Evolutionary conservation across 345 rosid genomes (phyloP), one percentile per base, ranked within the genome.

Genomic region (Orychophragmus violaceus): DNA sequence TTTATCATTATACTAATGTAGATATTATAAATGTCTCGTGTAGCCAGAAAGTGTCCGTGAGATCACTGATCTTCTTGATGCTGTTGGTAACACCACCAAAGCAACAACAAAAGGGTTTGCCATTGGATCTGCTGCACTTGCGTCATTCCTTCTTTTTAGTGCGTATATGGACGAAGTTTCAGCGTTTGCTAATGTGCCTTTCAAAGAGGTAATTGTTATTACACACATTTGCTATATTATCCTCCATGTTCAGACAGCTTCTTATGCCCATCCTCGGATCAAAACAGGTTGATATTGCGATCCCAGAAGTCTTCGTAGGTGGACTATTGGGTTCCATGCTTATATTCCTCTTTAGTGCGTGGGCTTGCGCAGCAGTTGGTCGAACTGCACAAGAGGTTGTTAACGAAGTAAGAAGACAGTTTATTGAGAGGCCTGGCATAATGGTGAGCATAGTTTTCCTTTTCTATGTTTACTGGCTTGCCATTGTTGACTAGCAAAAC

Each of bases 71-170:
- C 72, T 94, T 70, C 95, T 94, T 67, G 99, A 94, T 84, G 99
- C 99, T 16, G 99, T 94, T 50, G 99, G 99, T 25, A 94, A 94
- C 77, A 94, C 97, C 49, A 94, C 99, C 58, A 94, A 94, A 78
- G 99, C 99, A 76, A 91, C 97, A 50, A 94, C 99, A 10, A 94
- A 94, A 83, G 99, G 99, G 18, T 94, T 94, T 82, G 99, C 99
- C 36, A 91, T 94, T 79, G 99, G 99, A 67, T 94, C 99, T 64
- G 99, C 99, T 32, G 97, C 99, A 37, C 97, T 94, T 68, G 99
- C 99, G 46, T 94, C 99, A 52, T 94, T 94, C 74, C 97, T 94
- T 83, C 85, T 94, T 57, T 94, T 94, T 74, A 91, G 97, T 84
- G 99, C 99, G 16, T 94, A 91, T 76, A 94, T 94, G 99, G 99